phyloP scores from a whole-genome alignment of 1,284 basidiomycete genomes.

The Rhodotorula sp. region DNA sequence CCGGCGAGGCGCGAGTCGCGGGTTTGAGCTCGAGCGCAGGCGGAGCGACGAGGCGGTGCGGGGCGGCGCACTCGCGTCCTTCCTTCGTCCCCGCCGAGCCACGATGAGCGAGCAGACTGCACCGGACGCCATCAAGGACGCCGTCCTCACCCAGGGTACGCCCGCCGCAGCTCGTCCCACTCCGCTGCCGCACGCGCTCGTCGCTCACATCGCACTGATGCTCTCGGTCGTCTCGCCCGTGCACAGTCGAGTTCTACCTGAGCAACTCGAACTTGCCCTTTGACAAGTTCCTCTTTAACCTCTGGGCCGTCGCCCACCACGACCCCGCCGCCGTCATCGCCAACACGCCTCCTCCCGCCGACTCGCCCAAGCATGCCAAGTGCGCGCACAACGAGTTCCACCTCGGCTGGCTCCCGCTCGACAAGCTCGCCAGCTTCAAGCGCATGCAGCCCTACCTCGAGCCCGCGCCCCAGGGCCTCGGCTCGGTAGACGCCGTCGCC shows the following conservation, averaged over 20 bases:
- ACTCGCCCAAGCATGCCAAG: conserved; percentile 57
- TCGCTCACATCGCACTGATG: not conserved
- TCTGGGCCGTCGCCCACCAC: conserved; percentile 36
- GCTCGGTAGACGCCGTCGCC: conserved; percentile 55
- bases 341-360: conserved; percentile 40
- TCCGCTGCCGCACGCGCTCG: not conserved
- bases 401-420: conserved; percentile 83
- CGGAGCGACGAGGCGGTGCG: not conserved
- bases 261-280: conserved; percentile 93
- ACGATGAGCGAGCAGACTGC: conserved; percentile 17
- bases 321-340: conserved; percentile 34
- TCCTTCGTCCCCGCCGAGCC: not conserved
- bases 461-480: conserved; percentile 55
- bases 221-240: not conserved
- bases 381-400: conserved; percentile 36
- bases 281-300: conserved; percentile 95
- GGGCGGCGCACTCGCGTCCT: not conserved
- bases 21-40: not conserved
- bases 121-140: conserved; percentile 20
- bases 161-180: not conserved
- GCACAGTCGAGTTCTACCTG: conserved; percentile 93
- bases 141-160: conserved; percentile 39
- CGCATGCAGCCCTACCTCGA: conserved; percentile 76
- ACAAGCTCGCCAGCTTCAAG: conserved; percentile 90
- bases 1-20: not conserved